phyloP scores from a whole-genome alignment of 1,139 yeast species.

The Yamadazyma jaroonii region DNA sequence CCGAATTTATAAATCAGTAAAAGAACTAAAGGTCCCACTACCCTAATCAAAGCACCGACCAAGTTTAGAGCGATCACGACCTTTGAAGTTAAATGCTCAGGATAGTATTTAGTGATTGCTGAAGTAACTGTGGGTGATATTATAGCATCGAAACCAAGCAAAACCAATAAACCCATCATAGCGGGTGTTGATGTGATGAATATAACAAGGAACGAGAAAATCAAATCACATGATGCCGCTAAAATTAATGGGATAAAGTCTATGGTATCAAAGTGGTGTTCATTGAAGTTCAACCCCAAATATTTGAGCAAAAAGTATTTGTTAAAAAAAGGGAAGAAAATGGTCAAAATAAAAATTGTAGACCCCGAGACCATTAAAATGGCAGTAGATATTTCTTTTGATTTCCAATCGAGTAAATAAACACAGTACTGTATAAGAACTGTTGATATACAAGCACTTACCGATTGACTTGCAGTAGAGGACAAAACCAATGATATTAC shows the following conservation, averaged over 20 bases:
- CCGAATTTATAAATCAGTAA: constrained; percentile 22
- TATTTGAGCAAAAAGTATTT: neutral
- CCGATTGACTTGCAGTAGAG: neutral
- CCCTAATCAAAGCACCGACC: constrained; percentile 15
- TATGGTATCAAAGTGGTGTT: constrained; percentile 1
- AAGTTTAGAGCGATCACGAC: constrained; percentile 9
- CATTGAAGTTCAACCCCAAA: neutral
- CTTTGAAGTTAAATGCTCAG: constrained; percentile 7
- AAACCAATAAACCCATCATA: neutral
- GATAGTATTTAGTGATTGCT: constrained; percentile 10
- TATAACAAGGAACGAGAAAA: neutral
- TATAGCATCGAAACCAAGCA: constrained; percentile 1
- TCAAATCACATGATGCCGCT: neutral
- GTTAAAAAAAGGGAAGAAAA: constrained; percentile 2
- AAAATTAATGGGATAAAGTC: constrained; percentile 3
- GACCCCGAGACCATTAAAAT: constrained; percentile 1
- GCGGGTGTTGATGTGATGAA: neutral
- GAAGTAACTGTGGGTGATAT: constrained; percentile 4
- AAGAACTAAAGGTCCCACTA: constrained; percentile 20
- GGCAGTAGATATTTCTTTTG: neutral
- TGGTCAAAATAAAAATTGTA: neutral
- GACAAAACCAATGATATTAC: neutral
- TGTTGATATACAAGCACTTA: neutral
- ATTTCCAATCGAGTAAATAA: constrained; percentile 1
- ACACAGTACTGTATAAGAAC: constrained; percentile 2